These are phyloP conservation scores for Phytopythium mirpurense DNA, from an alignment of 352 stramenopile genomes.

Conservation along the genomic window DNA sequence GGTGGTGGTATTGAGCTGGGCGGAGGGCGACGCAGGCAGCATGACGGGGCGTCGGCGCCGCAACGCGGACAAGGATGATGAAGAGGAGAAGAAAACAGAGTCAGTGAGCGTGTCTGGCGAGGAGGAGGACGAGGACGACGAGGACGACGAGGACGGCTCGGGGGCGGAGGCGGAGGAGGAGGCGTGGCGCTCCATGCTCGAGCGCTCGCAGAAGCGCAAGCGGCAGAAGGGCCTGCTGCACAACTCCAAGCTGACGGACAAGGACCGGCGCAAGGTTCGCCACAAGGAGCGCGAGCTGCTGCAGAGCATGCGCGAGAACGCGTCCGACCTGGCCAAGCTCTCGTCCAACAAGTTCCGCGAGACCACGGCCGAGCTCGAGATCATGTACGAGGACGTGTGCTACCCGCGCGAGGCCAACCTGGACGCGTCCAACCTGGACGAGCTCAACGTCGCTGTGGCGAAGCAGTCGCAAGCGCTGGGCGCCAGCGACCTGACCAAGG, in stretches of 20 bases:
- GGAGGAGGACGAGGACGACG: conserved; percentile 15
- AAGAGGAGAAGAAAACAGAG: conserved; percentile 12
- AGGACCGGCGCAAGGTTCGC: conserved; percentile 65
- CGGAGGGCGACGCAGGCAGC: background rate
- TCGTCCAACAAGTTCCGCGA: conserved; percentile 48
- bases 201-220: conserved; percentile 11
- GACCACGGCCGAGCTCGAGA: conserved; percentile 58
- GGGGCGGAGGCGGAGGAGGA: conserved; percentile 1
- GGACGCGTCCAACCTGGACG: conserved; percentile 76
- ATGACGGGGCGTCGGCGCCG: conserved; percentile 2
- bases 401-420: conserved; percentile 80
- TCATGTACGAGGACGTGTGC: conserved; percentile 76
- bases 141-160: no score
- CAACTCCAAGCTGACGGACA: conserved; percentile 60
- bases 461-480: conserved; percentile 72
- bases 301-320: conserved; percentile 69
- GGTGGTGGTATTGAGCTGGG: no score
- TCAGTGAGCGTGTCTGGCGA: background rate
- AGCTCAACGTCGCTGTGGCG: conserved; percentile 68
- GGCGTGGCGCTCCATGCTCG: background rate
- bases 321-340: conserved; percentile 58
- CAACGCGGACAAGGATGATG: background rate
- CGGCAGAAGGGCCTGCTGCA: conserved; percentile 45
- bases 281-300: conserved; percentile 75
- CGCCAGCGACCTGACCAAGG: conserved; percentile 72